Evolutionary conservation across 257 asterid genomes (phyloP).

Genomic region (Nicotiana otophora): DNA sequence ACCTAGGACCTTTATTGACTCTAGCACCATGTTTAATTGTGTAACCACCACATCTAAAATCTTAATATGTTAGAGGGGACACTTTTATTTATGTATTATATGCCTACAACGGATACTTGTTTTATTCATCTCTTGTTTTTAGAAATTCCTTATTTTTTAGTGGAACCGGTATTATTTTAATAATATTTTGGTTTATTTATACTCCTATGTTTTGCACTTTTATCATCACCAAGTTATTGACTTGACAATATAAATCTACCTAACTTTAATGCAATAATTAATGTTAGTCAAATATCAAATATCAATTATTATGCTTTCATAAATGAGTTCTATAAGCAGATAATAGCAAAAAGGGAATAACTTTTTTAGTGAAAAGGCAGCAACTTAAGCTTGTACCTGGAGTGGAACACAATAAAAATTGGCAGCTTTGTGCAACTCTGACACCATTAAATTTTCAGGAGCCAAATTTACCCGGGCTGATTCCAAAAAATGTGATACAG

Average conservation of each 20-base stretch:
- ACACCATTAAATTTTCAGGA: slow-evolving; percentile 57
- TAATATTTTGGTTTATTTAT: background rate
- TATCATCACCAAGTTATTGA: background rate
- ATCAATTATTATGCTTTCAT: background rate
- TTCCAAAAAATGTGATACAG: slow-evolving; percentile 85
- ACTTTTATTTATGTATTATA: background rate
- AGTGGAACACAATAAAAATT: slow-evolving; percentile 81
- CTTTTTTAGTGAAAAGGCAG: background rate
- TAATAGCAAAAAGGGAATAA: background rate
- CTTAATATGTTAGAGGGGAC: background rate
- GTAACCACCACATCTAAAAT: background rate
- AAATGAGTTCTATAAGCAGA: background rate
- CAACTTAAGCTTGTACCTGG: slow-evolving; percentile 44
- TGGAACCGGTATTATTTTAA: background rate
- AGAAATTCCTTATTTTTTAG: background rate
- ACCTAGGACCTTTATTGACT: background rate
- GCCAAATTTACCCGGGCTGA: slow-evolving; percentile 78
- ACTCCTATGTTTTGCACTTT: background rate
- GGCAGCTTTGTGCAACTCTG: slow-evolving; percentile 61
- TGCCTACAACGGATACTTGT: background rate
- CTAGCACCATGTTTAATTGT: background rate
- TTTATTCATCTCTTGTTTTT: background rate
- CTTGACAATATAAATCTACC: background rate
- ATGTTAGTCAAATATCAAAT: too few relatives aligned
- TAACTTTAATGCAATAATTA: background rate